Conservation (phyloP, 495 filamentous ascomycete species). For the Chaetomium tenue region DNA sequence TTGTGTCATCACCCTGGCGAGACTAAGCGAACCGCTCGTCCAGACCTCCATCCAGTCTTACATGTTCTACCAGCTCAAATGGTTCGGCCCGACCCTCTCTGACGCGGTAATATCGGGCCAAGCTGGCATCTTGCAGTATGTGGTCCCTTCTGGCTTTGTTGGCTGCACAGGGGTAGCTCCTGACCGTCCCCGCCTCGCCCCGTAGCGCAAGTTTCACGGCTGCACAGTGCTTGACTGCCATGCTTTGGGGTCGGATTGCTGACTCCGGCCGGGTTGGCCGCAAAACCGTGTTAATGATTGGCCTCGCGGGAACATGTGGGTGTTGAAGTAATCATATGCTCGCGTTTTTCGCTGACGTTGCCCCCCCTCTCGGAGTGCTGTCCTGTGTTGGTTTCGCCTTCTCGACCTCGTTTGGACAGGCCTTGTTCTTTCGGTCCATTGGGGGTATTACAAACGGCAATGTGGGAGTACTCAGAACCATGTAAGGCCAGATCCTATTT, state of each 20-base stretch:
- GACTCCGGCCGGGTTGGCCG: slow-evolving; percentile 69
- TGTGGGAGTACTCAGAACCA: slow-evolving; percentile 76
- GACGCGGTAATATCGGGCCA: slow-evolving; percentile 71
- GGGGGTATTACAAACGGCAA: slow-evolving; percentile 82
- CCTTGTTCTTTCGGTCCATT: slow-evolving; percentile 68
- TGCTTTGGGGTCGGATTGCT: slow-evolving; percentile 75
- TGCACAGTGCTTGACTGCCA: slow-evolving; percentile 81
- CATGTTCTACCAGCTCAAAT: slow-evolving; percentile 77
- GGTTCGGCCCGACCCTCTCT: slow-evolving; percentile 62
- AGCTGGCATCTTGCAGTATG: slow-evolving; percentile 66
- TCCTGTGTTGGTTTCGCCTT: slow-evolving; percentile 82
- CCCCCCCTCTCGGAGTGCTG: slow-evolving; percentile 44
- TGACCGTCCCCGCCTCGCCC: not conserved
- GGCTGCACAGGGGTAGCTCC: not conserved
- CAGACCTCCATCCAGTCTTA: slow-evolving; percentile 76
- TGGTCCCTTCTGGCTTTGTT: not conserved
- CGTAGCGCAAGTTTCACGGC: slow-evolving; percentile 67
- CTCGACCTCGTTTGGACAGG: slow-evolving; percentile 66
- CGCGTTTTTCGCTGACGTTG: not conserved
- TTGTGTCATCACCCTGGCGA: slow-evolving; percentile 67
- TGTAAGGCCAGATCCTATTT: slow-evolving; percentile 41
- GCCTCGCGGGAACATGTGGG: slow-evolving; percentile 63
- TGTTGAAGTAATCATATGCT: not conserved
- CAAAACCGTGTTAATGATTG: slow-evolving; percentile 74
- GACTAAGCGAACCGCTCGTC: slow-evolving; percentile 75